These are phyloP conservation scores for Vitis hybrid DNA, from an alignment of 177 flowering plant species.

Conservation along the genomic window DNA sequence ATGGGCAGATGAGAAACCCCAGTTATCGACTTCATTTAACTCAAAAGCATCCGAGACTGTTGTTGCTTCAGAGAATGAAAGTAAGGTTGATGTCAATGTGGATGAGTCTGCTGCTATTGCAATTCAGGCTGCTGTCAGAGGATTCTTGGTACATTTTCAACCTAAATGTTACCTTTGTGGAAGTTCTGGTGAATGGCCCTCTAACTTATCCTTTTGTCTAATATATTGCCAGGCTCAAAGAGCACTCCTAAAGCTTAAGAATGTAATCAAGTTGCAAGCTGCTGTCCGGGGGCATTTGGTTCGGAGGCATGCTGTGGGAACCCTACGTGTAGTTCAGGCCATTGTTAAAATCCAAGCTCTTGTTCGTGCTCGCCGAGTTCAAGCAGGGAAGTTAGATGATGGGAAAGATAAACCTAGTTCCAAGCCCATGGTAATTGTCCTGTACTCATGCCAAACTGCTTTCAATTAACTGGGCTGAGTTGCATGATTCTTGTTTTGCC, in stretches of 20 bases:
- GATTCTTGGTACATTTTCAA: slow-evolving; percentile 60
- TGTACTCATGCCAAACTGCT: slow-evolving; percentile 1
- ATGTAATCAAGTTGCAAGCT: slow-evolving; percentile 82
- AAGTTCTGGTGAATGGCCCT: background rate
- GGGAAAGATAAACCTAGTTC: slow-evolving; percentile 13
- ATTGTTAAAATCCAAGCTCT: slow-evolving; percentile 88
- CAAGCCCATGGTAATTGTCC: slow-evolving; percentile 33
- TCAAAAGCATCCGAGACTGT: slow-evolving; percentile 22
- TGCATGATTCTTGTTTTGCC: background rate
- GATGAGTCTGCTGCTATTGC: slow-evolving; percentile 56
- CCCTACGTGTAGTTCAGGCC: slow-evolving; percentile 87
- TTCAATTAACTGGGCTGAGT: background rate
- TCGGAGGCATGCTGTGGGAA: slow-evolving; percentile 80
- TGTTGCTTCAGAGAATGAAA: slow-evolving; percentile 21
- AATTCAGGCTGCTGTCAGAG: slow-evolving; percentile 73
- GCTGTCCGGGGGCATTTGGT: slow-evolving; percentile 86
- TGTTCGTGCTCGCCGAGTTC: slow-evolving; percentile 71
- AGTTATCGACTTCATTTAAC: slow-evolving; percentile 18
- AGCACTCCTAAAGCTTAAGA: slow-evolving; percentile 55
- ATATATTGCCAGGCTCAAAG: slow-evolving; percentile 52
- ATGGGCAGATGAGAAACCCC: slow-evolving; percentile 43
- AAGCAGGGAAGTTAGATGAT: slow-evolving; percentile 18
- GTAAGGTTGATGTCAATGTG: slow-evolving; percentile 23
- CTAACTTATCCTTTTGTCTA: slow-evolving; percentile 1
- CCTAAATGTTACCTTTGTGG: background rate